Conservation (phyloP, 345 rosid genomes). For the Rhodamnia argentea region DNA sequence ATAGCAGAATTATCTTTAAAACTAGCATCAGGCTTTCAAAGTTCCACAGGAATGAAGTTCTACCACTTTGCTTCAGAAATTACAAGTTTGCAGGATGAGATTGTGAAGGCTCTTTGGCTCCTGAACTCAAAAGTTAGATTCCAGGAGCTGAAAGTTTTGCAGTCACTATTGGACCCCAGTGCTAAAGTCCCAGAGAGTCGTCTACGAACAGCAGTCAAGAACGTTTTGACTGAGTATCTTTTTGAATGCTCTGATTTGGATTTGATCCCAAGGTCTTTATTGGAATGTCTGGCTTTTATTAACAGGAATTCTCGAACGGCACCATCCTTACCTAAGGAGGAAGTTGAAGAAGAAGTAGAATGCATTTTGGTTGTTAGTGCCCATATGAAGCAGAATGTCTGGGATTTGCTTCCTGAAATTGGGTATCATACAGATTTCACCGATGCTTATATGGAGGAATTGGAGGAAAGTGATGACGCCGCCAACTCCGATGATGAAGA, state of each 20-base stretch:
- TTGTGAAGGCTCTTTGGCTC: constrained; percentile 55
- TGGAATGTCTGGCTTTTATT: constrained; percentile 48
- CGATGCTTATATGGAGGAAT: constrained; percentile 71
- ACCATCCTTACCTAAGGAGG: constrained; percentile 26
- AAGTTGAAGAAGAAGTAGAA: constrained; percentile 55
- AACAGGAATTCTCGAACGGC: constrained; percentile 27
- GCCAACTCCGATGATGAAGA: constrained; percentile 2
- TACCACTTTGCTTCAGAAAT: constrained; percentile 39
- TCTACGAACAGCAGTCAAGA: constrained; percentile 44
- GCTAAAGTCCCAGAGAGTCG: constrained; percentile 25
- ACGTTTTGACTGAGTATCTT: constrained; percentile 53
- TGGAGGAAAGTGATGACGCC: constrained; percentile 51
- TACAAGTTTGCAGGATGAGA: constrained; percentile 50
- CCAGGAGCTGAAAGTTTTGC: constrained; percentile 41
- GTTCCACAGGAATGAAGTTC: constrained; percentile 19
- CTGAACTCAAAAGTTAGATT: constrained; percentile 38
- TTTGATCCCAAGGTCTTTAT: constrained; percentile 45
- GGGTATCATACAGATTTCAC: constrained; percentile 48
- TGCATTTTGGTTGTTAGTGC: constrained; percentile 68
- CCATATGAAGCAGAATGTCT: constrained; percentile 46
- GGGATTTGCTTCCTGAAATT: constrained; percentile 46
- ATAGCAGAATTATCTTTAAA: constrained; percentile 50
- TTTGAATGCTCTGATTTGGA: constrained; percentile 65
- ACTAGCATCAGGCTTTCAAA: constrained; percentile 25
- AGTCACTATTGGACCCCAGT: constrained; percentile 42